Conservation (phyloP, 2,329 filamentous ascomycete genomes). For the Diaporthe eres region DNA sequence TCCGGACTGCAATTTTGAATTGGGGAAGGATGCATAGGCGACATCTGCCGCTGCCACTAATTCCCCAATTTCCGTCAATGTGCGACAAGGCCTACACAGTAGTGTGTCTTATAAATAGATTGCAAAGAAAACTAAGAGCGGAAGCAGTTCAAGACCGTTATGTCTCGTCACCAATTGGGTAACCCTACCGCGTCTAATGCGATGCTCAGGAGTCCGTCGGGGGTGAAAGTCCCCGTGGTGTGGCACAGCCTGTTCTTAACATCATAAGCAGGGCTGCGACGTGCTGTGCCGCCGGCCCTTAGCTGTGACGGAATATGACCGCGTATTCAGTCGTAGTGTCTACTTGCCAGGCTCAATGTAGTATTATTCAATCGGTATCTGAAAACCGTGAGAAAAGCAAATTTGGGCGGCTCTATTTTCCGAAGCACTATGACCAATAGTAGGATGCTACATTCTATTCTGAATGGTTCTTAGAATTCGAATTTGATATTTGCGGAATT, state of each 20-base stretch:
- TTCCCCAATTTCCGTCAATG: constrained; percentile 18
- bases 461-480: too few species aligned
- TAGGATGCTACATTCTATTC: not conserved
- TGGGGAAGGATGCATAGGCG: constrained; percentile 3
- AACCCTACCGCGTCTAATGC: constrained; percentile 12
- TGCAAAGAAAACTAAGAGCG: constrained; percentile 1
- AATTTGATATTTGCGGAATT: too few species aligned
- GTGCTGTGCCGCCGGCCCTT: not conserved
- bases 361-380: not conserved
- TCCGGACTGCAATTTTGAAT: constrained; percentile 8
- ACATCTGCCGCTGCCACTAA: constrained; percentile 1
- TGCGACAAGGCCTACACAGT: constrained; percentile 19
- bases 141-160: constrained; percentile 5
- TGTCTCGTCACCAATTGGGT: not conserved
- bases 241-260: not conserved
- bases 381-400: not conserved
- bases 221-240: not conserved
- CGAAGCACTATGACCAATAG: not conserved
- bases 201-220: not conserved
- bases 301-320: not conserved
- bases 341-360: not conserved
- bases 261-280: not conserved
- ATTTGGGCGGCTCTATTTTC: not conserved
- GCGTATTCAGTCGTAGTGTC: not conserved
- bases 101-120: constrained; percentile 2